Evolutionary conservation across 164 flowering plant genomes (phyloP).

Genomic region (Stephania japonica): DNA sequence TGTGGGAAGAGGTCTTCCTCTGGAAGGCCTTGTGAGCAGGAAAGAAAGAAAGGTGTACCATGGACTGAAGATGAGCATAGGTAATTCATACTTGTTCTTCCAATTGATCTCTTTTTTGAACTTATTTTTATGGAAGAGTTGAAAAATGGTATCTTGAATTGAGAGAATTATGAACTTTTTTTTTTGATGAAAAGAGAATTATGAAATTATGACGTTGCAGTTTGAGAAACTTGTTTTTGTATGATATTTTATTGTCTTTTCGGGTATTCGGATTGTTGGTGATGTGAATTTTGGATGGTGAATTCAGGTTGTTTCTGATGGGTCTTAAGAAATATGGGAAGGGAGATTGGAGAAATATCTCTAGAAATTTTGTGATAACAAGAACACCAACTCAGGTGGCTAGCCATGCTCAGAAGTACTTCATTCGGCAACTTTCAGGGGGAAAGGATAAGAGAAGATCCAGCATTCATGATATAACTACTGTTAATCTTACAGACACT

Average conservation of each 20-base stretch:
- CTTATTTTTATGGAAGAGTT: neutral
- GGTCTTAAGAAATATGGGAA: slow-evolving; percentile 76
- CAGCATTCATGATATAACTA: slow-evolving; percentile 80
- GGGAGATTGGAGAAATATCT: slow-evolving; percentile 84
- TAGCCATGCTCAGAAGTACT: slow-evolving; percentile 82
- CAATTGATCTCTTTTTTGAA: neutral
- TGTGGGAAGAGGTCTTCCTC: slow-evolving; percentile 37
- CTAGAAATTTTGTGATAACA: slow-evolving; percentile 61
- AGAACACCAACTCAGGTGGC: slow-evolving; percentile 82
- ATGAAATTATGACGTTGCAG: neutral
- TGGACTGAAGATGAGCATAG: slow-evolving; percentile 89
- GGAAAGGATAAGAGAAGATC: slow-evolving; percentile 74
- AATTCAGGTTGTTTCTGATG: slow-evolving; percentile 60
- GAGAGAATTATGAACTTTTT: neutral
- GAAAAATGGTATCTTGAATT: neutral
- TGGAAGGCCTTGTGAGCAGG: slow-evolving; percentile 46
- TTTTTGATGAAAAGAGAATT: neutral
- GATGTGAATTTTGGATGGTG: slow-evolving; percentile 12
- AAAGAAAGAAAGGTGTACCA: slow-evolving; percentile 78
- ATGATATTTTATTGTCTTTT: neutral
- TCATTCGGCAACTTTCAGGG: slow-evolving; percentile 56
- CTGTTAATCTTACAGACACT: slow-evolving; percentile 42
- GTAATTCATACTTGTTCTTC: slow-evolving; percentile 19
- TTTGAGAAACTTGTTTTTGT: neutral
- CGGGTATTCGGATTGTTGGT: neutral